A percentile compares a stretch with the other conserved stretches of the same genome.
phyloP scores from a whole-genome alignment of 768 basidiomycete species.

The Favolaschia claudopus region DNA sequence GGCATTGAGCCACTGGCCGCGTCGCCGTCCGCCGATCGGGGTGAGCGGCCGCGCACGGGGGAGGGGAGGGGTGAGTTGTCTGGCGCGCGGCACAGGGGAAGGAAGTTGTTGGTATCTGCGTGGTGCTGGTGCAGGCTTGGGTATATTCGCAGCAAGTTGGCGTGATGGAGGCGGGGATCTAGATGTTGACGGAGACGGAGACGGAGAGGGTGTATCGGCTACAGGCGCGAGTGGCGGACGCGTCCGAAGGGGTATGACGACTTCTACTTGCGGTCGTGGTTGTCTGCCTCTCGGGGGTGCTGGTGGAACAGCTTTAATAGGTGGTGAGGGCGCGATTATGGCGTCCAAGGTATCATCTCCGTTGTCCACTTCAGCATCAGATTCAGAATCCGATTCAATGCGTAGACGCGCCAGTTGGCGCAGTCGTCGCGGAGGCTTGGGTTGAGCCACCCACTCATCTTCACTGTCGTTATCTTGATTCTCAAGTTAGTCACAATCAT shows the following conservation, averaged over 20 bases:
- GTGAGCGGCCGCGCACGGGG: constrained; percentile 69
- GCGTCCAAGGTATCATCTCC: no score
- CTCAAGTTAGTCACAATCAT: neutral
- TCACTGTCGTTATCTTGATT: constrained; percentile 19
- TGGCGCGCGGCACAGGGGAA: no score
- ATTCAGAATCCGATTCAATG: constrained; percentile 56
- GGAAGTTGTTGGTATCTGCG: constrained; percentile 33
- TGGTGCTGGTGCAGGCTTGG: neutral
- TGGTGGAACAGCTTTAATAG: constrained; percentile 18
- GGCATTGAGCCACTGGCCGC: constrained; percentile 47
- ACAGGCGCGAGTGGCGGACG: constrained; percentile 29
- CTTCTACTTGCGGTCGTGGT: constrained; percentile 42
- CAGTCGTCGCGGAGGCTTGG: constrained; percentile 37
- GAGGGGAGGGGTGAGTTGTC: no score
- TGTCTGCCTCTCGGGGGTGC: constrained; percentile 19
- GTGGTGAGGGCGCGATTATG: constrained; percentile 19
- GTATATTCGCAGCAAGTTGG: neutral
- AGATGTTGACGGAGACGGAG: constrained; percentile 17
- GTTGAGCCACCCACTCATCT: constrained; percentile 29
- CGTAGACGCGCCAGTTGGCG: constrained; percentile 38
- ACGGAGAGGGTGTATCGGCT: constrained; percentile 7
- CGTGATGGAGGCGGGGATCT: neutral
- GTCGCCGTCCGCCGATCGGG: constrained; percentile 64
- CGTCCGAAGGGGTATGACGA: constrained; percentile 48
- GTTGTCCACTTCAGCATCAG: no score